Base-by-base conservation (phyloP, 2,329 filamentous ascomycete genomes). In the Cordyceps javanica region DNA sequence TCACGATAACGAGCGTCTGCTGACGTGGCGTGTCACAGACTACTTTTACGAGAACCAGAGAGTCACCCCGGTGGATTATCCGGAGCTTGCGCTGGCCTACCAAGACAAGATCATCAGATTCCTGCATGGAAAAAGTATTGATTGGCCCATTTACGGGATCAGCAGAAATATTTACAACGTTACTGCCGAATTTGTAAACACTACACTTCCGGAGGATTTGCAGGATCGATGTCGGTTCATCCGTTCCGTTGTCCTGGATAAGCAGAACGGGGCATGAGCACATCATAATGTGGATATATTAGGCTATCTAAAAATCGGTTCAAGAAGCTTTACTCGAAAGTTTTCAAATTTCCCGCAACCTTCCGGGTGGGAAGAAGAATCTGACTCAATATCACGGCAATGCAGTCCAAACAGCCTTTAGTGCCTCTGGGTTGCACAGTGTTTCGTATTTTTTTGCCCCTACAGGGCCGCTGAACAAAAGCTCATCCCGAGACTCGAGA, bases 21-120 rank as follows among this genome's bases (percentile, higher is more conserved):
- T 44, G 26, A 44, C 50, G n/a, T 3, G 50, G 26, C n/a, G 25
- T 32, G n/a, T n/a, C 30, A 11, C 42, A 61, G 60, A 60, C 45
- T 59, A 53, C 36, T 62, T 62, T 25, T 60, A 60, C 46, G 45
- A 46, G 8, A 49, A 61, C 36, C 44, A 62, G 30, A 32, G 58
- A 13, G 49, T 10, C 16, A 57, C 57, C 2, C 55, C 57, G 6
- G 60, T 62, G 19, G 36, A 60, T 2, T 49, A 61, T 10, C 32
- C 57, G 8, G 41, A 45, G 21, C 46, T 61, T 6, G 60, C 56
- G 42, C 44, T 50, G 16, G 55, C 48, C 11, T 60, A 61, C 34
- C 62, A 63, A 36, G 55, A 42, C 25, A 57, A 56, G 21, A 42
- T 63, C 10, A 55, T 63, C 32, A 23, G 60, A 8, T 62, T 63